Base-by-base conservation (phyloP, 345 rosid species). In the Bretschneidera sinensis region DNA sequence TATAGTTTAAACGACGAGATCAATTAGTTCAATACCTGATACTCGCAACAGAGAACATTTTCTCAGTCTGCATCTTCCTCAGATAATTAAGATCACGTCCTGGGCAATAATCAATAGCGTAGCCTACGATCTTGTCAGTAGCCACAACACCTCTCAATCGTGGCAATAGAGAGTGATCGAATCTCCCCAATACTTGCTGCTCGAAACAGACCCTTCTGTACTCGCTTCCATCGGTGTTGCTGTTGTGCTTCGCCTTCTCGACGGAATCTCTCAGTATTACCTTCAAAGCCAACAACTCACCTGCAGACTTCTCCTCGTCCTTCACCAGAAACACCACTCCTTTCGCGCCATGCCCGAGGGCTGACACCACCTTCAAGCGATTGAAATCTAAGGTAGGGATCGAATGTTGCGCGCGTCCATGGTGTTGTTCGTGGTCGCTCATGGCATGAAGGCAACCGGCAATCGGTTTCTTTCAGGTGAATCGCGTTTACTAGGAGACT, bases 41-140 rank as follows among this genome's bases (percentile, higher is more conserved):
- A 21, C 70, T 55, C 19, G 77, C 85, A 23, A 78, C 82, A 57
- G 97, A 82, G 71, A 92, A 89, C 94, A 85, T 87, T 56, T 67
- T 67, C 74, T 92, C 98, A 0, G 81, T 82, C 74, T 92, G 97
- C 56, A 72, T 76, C 47, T 66, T 77, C 57, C 96, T 67, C 28
- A 85, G 66, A 39, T 57, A 74, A 71, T 74, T 56, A 61, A 92
- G 85, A 67, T 87, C 78, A 15, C 74, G 82, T 0, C 97, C 98
- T 0, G 98, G 81, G 59, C 98, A 92, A 55, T 87, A 92, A 80
- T 92, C 96, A 6, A 92, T 92, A 0, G 98, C 97, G 54, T 85
- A 82, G 0, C 85, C 97, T 25, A 92, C 73, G 17, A 92, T 62
- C 70, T 73, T 85, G 1, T 84, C 88, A 0, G 96, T 87, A 1